Base-by-base conservation (phyloP, 805 yeast species). In the Lipomyces yamanashiensis region DNA sequence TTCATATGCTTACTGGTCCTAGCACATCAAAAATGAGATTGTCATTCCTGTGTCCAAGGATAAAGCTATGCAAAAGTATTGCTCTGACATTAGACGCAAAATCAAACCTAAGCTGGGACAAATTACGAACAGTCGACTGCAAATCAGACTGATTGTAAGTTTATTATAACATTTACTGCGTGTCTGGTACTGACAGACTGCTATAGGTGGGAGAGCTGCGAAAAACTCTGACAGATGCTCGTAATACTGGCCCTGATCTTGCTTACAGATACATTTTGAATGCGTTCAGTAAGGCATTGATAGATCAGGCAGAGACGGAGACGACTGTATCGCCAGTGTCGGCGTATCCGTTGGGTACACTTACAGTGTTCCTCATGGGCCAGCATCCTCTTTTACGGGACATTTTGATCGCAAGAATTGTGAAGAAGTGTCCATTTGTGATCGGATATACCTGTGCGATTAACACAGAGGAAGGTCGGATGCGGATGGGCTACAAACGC, bases 51-150 rank as follows among this genome's bases (percentile, higher is more conserved):
- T 91, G 39, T 77, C 80, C 44, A 73, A 75, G n/a, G 80, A 87
- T 69, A 81, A 83, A 34, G 82, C 78, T 37, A 72, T 83, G 43
- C 87, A 87, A 70, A 84, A 82, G 54, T 73, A 75, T n/a, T 81
- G 86, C 41, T 80, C 82, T 19, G 81, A 82, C n/a, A 81, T 85
- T 60, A 88, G 87, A 72, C 80, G 97, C 55, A 85, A 87, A 71
- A 85, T 95, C 69, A 90, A 90, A 72, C 95, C 97, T 6, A 89
- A 88, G 73, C 86, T 95, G 69, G 98, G 99, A 12, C 98, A 95
- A 77, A 79, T 95, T 64, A 91, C 97, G 1, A 87, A 86, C 71
- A 86, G 92, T 58, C 76, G 73, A 58, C 52, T 75, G 1, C 97
- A 95, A 72, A 78, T 92, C 49, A 72, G 74, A 0, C 74, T 76